Evolutionary conservation across 2,329 filamentous ascomycete species (phyloP).

Genomic region (Botrytis aclada): DNA sequence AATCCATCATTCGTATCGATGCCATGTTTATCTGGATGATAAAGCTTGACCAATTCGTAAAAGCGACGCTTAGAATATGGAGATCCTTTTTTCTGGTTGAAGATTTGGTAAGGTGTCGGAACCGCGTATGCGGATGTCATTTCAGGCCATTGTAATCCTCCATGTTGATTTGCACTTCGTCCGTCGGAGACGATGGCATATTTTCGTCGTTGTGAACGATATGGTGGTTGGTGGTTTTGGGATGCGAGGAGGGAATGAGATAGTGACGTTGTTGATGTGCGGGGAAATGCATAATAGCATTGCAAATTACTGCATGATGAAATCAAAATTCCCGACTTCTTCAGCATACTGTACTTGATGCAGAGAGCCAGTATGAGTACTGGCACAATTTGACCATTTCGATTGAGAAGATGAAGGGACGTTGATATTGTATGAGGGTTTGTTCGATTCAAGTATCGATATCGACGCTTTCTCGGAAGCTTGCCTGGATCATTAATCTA

Average conservation of each 20-base stretch:
- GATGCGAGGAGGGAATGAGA: conserved; percentile 19
- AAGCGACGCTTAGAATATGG: conserved; percentile 81
- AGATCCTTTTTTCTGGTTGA: conserved; percentile 56
- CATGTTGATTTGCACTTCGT: conserved; percentile 40
- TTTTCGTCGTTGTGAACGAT: conserved; percentile 31
- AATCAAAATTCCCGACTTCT: conserved; percentile 43
- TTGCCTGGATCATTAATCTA: conserved; percentile 4
- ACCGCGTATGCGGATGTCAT: conserved; percentile 31
- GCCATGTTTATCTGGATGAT: conserved; percentile 76
- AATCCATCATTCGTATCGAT: conserved; percentile 44
- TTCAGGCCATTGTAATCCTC: conserved; percentile 36
- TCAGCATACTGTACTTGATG: conserved; percentile 42
- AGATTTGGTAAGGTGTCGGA: conserved; percentile 83
- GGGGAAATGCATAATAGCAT: conserved; percentile 39
- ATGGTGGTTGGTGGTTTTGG: not conserved
- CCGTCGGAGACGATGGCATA: conserved; percentile 41
- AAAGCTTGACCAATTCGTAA: conserved; percentile 90
- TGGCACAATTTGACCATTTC: conserved; percentile 6
- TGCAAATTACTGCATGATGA: conserved; percentile 36
- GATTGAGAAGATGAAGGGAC: not conserved
- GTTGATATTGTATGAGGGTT: not conserved
- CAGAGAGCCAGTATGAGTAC: not conserved
- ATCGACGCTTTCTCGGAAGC: not conserved
- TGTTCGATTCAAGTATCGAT: not conserved
- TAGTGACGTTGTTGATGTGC: conserved; percentile 36